Evolutionary conservation across 345 rosid genomes (phyloP), one percentile per base, ranked within the genome.

Genomic region (Trapa incisa): DNA sequence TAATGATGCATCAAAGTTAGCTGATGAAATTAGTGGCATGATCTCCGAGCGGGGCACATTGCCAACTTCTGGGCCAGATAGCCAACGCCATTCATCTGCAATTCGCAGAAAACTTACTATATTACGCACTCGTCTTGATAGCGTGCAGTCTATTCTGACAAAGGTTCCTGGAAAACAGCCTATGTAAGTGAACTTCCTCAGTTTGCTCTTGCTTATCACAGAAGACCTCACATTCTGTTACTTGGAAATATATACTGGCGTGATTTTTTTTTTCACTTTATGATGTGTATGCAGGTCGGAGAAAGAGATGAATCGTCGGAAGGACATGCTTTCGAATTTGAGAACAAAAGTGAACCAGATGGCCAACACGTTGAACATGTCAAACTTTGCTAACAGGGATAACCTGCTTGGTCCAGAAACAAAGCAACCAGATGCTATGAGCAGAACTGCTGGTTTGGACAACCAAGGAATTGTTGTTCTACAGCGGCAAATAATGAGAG

Each of bases 231-330:
- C 16, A 58, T 32, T 32, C 43, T 35, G 37, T 16, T 58, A 13
- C 17, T 37, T 41, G 45, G 13, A 47, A 12, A 3, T 61, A 22
- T 61, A 32, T 22, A 3, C 43, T 41, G 43, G 6, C 4, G 14
- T 47, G 70, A 32, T 32, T 65, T 45, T n/a, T 43, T 39, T 39
- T 41, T 41, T 41, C 7, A 4, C 43, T 60, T 69, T 14, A 22
- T 22, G 42, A 61, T 71, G 74, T 42, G 29, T 78, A 15, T 14
- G 48, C 89, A 94, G 97, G 67, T 83, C 97, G 4, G 97, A 87
- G 76, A 94, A 86, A 77, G 99, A 94, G 85, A 85, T 91, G 87
- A 94, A 94, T 74, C 89, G 91, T 47, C 96, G 99, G 63, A 91
- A 78, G 81, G 99, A 94, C 75, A 85, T 87, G 96, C 77, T 85